phyloP scores from a whole-genome alignment of 108 stramenopile genomes.

The Cylindrotheca closterium region DNA sequence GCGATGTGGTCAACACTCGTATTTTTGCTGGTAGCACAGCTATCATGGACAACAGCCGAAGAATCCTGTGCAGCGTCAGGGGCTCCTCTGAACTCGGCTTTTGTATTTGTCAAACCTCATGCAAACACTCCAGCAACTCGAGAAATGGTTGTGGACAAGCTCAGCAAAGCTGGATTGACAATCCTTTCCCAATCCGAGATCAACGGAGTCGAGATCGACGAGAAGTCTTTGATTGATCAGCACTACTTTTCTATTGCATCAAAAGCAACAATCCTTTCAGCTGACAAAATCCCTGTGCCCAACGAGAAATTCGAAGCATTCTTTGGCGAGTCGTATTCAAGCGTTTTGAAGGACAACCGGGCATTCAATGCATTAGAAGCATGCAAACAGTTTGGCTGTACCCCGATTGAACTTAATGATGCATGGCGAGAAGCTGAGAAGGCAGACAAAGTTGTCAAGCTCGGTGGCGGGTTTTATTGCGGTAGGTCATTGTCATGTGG shows the following conservation, averaged over 20 bases:
- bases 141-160: constrained; percentile 65
- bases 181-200: constrained; percentile 80
- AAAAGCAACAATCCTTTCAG: constrained; percentile 88
- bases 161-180: constrained; percentile 57
- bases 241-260: constrained; percentile 94
- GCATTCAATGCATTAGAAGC: constrained; percentile 91
- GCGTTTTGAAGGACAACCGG: constrained; percentile 72
- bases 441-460: constrained; percentile 70
- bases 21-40: no score
- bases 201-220: constrained; percentile 75
- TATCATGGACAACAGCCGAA: no score
- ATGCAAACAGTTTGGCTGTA: constrained; percentile 74
- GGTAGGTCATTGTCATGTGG: constrained; percentile 34
- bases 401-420: constrained; percentile 67
- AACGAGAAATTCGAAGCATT: constrained; percentile 72
- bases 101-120: constrained; percentile 96
- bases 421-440: constrained; percentile 60
- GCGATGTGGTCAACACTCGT: no score
- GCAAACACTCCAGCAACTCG: constrained; percentile 82
- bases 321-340: constrained; percentile 87
- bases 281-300: constrained; percentile 87
- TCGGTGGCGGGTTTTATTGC: constrained; percentile 96
- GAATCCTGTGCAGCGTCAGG: no score
- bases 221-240: constrained; percentile 90
- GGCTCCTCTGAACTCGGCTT: constrained; percentile 93